phyloP scores from a whole-genome alignment of 495 filamentous ascomycete species.

The Patellaria atrata region DNA sequence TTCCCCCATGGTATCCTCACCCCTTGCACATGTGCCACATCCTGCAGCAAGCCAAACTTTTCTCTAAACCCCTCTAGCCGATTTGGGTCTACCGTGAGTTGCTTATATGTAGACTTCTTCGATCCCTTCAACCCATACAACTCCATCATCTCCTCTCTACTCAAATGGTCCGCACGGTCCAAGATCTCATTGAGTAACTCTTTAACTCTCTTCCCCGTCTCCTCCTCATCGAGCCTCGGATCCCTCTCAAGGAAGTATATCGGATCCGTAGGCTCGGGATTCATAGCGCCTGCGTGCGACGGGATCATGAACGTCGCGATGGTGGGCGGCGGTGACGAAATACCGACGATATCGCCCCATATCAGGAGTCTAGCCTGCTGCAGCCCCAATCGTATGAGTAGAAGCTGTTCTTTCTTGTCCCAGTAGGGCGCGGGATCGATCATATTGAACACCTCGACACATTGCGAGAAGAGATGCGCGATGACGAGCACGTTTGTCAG shows the following conservation, averaged over 20 bases:
- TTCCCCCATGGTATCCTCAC: slow-evolving; percentile 2
- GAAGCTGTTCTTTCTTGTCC: slow-evolving; percentile 19
- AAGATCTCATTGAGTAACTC: slow-evolving; percentile 17
- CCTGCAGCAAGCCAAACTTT: slow-evolving; percentile 21
- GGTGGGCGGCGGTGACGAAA: slow-evolving; percentile 20
- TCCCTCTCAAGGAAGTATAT: slow-evolving; percentile 23
- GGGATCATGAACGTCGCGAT: slow-evolving; percentile 24
- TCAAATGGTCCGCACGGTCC: slow-evolving; percentile 6
- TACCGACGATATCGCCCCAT: slow-evolving; percentile 25
- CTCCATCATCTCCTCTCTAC: slow-evolving; percentile 23
- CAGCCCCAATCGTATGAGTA: slow-evolving; percentile 22
- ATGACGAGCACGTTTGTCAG: slow-evolving; percentile 21
- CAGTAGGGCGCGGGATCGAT: slow-evolving; percentile 21
- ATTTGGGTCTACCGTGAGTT: slow-evolving; percentile 22
- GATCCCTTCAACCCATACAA: slow-evolving; percentile 23
- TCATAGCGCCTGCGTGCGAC: slow-evolving; percentile 19
- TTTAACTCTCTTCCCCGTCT: slow-evolving; percentile 15
- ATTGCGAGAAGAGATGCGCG: slow-evolving; percentile 25
- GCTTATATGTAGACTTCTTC: slow-evolving; percentile 14
- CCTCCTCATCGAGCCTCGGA: slow-evolving; percentile 18
- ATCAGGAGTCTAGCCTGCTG: slow-evolving; percentile 26
- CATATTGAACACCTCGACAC: slow-evolving; percentile 25
- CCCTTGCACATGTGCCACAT: slow-evolving; percentile 17
- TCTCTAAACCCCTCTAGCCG: slow-evolving; percentile 26
- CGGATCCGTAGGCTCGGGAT: slow-evolving; percentile 23